Conservation (phyloP, 768 basidiomycete species). For the Russula emetica region DNA sequence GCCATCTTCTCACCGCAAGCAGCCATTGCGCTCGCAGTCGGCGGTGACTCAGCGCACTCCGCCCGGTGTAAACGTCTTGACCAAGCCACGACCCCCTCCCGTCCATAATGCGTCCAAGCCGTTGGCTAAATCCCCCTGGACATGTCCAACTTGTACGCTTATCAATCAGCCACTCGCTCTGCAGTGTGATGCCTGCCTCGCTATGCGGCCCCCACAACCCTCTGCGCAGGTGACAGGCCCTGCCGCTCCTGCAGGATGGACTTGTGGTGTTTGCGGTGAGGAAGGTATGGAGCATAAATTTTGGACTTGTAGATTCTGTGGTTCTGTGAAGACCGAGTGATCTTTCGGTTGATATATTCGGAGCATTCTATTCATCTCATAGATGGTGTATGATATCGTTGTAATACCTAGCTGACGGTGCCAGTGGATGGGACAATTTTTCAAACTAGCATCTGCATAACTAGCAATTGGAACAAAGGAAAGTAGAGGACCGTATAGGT, state of each 20-base stretch:
- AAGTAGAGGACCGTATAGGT: not conserved
- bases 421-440: not conserved
- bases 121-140: slow-evolving; percentile 39
- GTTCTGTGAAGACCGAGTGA: slow-evolving; percentile 51
- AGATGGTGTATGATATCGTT: not conserved
- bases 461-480: not conserved
- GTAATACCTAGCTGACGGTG: not conserved
- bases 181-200: slow-evolving; percentile 58
- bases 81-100: slow-evolving; percentile 21
- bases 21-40: not conserved
- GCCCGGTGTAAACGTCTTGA: slow-evolving; percentile 5
- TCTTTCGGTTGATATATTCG: slow-evolving; percentile 12
- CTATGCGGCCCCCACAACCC: slow-evolving; percentile 31
- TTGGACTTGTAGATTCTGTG: slow-evolving; percentile 76
- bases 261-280: slow-evolving; percentile 61
- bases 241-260: slow-evolving; percentile 42
- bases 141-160: slow-evolving; percentile 60
- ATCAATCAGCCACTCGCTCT: slow-evolving; percentile 45
- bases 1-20: slow-evolving; percentile 13
- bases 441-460: not conserved
- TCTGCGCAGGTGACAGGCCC: not conserved
- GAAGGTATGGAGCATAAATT: slow-evolving; percentile 55
- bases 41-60: not conserved
- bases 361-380: not conserved
- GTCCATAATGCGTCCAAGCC: slow-evolving; percentile 20